A percentile compares a stretch with the other conserved stretches of the same genome.
phyloP scores from a whole-genome alignment of 2,329 filamentous ascomycete species.

The Elsinoe arachidis region DNA sequence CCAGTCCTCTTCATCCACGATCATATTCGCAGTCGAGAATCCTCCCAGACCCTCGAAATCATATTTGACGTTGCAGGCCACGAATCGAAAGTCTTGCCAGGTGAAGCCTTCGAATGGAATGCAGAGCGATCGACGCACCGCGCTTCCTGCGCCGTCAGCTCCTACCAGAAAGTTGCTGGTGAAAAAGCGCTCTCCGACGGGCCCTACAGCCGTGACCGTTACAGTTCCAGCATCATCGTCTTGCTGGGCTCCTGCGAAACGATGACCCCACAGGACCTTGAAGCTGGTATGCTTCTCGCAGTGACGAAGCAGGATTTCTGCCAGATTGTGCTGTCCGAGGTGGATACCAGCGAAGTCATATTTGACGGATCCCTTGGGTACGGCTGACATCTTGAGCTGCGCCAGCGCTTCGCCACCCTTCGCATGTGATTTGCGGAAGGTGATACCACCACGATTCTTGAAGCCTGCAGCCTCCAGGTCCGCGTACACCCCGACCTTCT shows the following conservation, averaged over 20 bases:
- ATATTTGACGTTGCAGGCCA: slow-evolving; percentile 18
- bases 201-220: background rate
- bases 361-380: background rate
- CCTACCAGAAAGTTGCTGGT: background rate
- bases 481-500: background rate
- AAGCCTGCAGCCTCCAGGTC: background rate
- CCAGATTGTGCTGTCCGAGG: background rate
- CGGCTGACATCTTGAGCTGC: background rate
- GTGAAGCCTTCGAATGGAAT: slow-evolving; percentile 20
- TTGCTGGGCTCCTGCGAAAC: background rate
- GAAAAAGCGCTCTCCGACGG: background rate
- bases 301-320: background rate
- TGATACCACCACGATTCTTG: background rate
- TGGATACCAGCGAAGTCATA: background rate
- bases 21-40: slow-evolving; percentile 16
- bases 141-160: background rate
- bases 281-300: background rate
- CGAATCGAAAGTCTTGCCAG: slow-evolving; percentile 16
- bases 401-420: background rate
- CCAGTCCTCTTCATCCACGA: slow-evolving; percentile 18
- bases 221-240: background rate
- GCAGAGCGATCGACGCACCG: slow-evolving; percentile 2
- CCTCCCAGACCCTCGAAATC: slow-evolving; percentile 16
- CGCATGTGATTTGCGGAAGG: background rate
- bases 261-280: background rate